phyloP scores from a whole-genome alignment of 371 early-diverging fungal species.

The Rhizopus delemar region DNA sequence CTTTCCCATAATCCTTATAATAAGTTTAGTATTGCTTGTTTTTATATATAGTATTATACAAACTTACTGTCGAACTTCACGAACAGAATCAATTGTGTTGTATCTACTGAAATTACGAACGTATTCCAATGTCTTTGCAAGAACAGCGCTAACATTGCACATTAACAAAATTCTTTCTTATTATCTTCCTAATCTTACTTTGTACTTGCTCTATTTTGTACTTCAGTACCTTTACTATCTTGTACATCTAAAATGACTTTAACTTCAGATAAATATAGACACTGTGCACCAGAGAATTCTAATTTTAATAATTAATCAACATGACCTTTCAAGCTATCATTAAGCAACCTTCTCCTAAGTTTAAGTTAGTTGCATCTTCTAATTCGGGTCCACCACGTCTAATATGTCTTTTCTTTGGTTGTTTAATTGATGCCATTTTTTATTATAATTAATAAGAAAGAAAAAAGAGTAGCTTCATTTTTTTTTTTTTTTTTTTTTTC shows the following conservation, averaged over 20 bases:
- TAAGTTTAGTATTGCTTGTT: background rate
- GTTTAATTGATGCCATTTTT: constrained; percentile 12
- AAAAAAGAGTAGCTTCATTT: background rate
- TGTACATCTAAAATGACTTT: constrained; percentile 77
- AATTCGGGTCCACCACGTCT: constrained; percentile 63
- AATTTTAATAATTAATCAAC: constrained; percentile 6
- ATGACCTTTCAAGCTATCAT: background rate
- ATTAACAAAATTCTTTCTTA: background rate
- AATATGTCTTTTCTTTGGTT: constrained; percentile 48
- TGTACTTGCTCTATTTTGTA: constrained; percentile 39
- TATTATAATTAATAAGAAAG: background rate
- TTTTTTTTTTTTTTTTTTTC: background rate
- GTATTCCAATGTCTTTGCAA: constrained; percentile 79
- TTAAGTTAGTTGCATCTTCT: constrained; percentile 73
- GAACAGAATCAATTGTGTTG: constrained; percentile 81
- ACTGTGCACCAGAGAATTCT: constrained; percentile 81
- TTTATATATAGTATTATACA: background rate
- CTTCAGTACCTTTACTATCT: constrained; percentile 41
- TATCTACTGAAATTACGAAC: constrained; percentile 81
- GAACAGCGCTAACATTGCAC: constrained; percentile 35
- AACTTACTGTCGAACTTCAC: constrained; percentile 80
- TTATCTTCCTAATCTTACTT: constrained; percentile 30
- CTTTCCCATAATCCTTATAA: constrained; percentile 52
- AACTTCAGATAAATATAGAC: constrained; percentile 87
- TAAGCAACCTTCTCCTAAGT: constrained; percentile 68